A percentile compares a stretch with the other conserved stretches of the same genome.
Evolutionary conservation across 768 basidiomycete genomes (phyloP).

Genomic region (Lactarius sp.): DNA sequence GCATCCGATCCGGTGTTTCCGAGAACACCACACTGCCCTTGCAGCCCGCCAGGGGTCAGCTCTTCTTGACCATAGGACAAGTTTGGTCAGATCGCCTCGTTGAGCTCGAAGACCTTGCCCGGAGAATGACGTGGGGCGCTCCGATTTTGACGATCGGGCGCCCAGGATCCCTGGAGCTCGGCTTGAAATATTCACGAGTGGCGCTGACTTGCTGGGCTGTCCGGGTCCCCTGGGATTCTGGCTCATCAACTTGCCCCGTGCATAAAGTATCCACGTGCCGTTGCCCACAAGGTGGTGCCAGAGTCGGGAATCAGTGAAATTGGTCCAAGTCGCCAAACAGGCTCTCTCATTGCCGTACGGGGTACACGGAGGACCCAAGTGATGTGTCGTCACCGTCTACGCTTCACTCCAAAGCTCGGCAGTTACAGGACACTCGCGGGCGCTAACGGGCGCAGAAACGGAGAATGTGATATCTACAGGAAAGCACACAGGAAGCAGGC

Average conservation of each 20-base stretch:
- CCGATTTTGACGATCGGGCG: background rate
- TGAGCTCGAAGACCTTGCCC: background rate
- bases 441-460: too few species aligned
- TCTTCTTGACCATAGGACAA: background rate
- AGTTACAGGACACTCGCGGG: too few species aligned
- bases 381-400: background rate
- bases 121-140: background rate
- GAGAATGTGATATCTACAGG: too few species aligned
- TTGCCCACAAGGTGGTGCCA: background rate
- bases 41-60: background rate
- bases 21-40: background rate
- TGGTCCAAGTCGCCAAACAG: background rate
- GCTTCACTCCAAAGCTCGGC: too few species aligned
- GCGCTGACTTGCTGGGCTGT: background rate
- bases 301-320: background rate
- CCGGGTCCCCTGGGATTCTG: background rate
- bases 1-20: background rate
- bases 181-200: background rate
- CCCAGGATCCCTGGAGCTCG: conserved; percentile 3
- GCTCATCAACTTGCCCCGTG: background rate
- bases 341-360: background rate
- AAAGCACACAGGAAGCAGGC: too few species aligned
- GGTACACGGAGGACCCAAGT: background rate
- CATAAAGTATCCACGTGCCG: background rate
- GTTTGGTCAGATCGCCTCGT: background rate